Evolutionary conservation across 768 basidiomycete genomes (phyloP).

Genomic region (Tylopilus felleus): DNA sequence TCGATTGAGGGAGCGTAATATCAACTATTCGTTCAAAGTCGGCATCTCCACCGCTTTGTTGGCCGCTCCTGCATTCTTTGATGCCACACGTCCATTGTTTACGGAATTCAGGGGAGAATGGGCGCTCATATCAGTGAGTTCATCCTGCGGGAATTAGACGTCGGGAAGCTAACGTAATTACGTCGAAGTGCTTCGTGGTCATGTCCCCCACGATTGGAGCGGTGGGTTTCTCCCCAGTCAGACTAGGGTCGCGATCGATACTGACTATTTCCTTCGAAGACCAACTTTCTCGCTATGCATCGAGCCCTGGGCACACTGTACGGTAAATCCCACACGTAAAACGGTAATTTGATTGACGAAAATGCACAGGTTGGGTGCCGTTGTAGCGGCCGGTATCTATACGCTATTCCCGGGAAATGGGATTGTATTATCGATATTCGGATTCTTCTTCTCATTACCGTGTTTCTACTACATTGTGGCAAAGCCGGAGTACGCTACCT

Average conservation of each 20-base stretch:
- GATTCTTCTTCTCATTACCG: slow-evolving; percentile 87
- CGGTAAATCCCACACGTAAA: slow-evolving; percentile 27
- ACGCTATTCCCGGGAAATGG: slow-evolving; percentile 74
- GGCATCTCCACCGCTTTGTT: slow-evolving; percentile 81
- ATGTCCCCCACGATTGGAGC: slow-evolving; percentile 87
- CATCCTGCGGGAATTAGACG: slow-evolving; percentile 11
- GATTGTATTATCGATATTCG: slow-evolving; percentile 71
- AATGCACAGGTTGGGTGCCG: slow-evolving; percentile 66
- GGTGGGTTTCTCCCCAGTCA: slow-evolving; percentile 39
- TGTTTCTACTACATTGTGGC: slow-evolving; percentile 90
- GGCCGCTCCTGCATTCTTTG: slow-evolving; percentile 86
- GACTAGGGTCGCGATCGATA: slow-evolving; percentile 4
- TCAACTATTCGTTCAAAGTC: slow-evolving; percentile 86
- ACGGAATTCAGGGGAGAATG: slow-evolving; percentile 87
- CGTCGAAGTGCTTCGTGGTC: slow-evolving; percentile 75
- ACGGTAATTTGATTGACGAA: slow-evolving; percentile 7
- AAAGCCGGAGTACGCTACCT: slow-evolving; percentile 70
- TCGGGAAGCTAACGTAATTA: slow-evolving; percentile 4
- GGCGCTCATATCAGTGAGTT: slow-evolving; percentile 85
- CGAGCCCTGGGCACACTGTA: slow-evolving; percentile 85
- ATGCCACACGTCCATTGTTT: slow-evolving; percentile 71
- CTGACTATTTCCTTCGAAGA: slow-evolving; percentile 42
- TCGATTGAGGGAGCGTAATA: slow-evolving; percentile 64
- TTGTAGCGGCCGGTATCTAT: slow-evolving; percentile 70
- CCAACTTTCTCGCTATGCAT: slow-evolving; percentile 81